Conservation (phyloP, 1,284 basidiomycete genomes). For the Microbotryum lychnidis-dioicae region DNA sequence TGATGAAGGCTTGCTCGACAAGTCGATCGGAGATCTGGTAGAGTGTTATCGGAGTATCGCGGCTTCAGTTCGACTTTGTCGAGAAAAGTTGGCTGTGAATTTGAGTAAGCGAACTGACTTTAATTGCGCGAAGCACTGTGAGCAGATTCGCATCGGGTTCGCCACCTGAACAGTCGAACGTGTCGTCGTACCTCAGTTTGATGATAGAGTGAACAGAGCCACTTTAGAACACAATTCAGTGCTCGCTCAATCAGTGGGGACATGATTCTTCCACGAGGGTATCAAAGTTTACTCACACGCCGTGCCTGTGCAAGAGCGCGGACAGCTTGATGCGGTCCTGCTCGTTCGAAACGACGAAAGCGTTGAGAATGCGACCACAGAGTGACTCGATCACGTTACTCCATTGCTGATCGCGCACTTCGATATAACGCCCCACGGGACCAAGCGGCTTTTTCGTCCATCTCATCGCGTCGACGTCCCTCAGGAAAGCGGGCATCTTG, state of each 20-base stretch:
- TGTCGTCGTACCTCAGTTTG: constrained; percentile 60
- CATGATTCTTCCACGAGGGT: no score
- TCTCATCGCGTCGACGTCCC: constrained; percentile 54
- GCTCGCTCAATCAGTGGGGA: no score
- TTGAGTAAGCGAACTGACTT: constrained; percentile 47
- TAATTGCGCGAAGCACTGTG: constrained; percentile 76
- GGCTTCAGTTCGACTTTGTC: not conserved
- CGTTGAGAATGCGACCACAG: constrained; percentile 56
- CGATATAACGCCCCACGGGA: constrained; percentile 70
- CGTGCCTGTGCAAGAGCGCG: no score
- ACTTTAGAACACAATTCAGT: no score
- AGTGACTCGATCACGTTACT: constrained; percentile 57
- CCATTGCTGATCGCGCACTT: constrained; percentile 65
- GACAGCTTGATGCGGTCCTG: constrained; percentile 46
- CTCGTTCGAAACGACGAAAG: constrained; percentile 69
- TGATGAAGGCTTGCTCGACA: constrained; percentile 74
- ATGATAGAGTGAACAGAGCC: constrained; percentile 46
- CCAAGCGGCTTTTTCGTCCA: constrained; percentile 68
- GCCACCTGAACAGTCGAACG: constrained; percentile 42
- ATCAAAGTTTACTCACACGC: no score
- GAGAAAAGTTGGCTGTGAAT: not conserved
- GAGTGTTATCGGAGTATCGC: no score
- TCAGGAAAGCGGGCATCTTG: constrained; percentile 44
- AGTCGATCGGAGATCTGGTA: constrained; percentile 62
- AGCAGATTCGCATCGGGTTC: constrained; percentile 54